These are phyloP conservation scores for Hanseniaspora uvarum DNA, from an alignment of 1,139 yeast genomes.

Conservation along the genomic window DNA sequence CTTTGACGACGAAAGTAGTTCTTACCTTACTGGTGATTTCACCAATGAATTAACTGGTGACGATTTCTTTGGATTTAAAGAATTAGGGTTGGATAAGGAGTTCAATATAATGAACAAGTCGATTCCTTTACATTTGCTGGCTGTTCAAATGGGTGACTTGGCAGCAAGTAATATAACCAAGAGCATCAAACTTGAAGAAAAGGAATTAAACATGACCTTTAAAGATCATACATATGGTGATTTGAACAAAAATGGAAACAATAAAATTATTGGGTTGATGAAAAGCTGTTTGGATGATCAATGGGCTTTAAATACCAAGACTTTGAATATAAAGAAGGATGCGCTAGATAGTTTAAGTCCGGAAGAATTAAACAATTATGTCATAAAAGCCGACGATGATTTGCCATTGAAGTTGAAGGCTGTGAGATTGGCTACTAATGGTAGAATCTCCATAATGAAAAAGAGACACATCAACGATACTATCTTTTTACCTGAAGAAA, in stretches of 20 bases:
- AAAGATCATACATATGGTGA: conserved; percentile 42
- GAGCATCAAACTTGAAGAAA: conserved; percentile 46
- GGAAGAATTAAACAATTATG: conserved; percentile 37
- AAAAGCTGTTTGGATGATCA: conserved; percentile 48
- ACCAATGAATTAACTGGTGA: conserved; percentile 78
- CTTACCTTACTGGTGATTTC: conserved; percentile 87
- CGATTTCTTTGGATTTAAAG: conserved; percentile 94
- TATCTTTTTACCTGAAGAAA: conserved; percentile 38
- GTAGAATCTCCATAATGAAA: conserved; percentile 56
- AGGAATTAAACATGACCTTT: conserved; percentile 49
- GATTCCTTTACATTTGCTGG: conserved; percentile 74
- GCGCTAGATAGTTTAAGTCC: conserved; percentile 24
- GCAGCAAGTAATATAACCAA: conserved; percentile 40
- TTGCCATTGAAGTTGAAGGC: conserved; percentile 65
- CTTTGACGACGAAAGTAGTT: conserved; percentile 84
- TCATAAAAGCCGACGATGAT: conserved; percentile 66
- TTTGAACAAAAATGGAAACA: conserved; percentile 46
- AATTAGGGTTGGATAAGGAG: conserved; percentile 86
- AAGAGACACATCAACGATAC: conserved; percentile 56
- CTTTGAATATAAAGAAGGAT: conserved; percentile 42
- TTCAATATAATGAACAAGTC: conserved; percentile 76
- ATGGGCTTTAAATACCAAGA: conserved; percentile 34
- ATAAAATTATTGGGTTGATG: conserved; percentile 27
- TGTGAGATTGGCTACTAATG: conserved; percentile 87
- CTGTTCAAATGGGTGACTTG: conserved; percentile 57